phyloP scores from a whole-genome alignment of 257 asterid genomes.

The Leonotis leonurus region DNA sequence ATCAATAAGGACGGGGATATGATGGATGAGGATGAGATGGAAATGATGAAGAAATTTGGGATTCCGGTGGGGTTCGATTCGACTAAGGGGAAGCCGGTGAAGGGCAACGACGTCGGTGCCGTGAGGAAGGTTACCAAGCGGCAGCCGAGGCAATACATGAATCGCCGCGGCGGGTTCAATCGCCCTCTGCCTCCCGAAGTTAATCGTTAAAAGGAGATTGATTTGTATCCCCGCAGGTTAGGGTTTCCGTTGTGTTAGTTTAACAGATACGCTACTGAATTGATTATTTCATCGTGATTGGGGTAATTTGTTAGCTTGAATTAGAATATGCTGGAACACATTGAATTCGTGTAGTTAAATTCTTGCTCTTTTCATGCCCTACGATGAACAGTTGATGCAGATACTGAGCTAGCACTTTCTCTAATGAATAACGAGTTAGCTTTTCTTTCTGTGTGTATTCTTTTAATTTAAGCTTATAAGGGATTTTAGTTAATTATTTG shows the following conservation, averaged over 20 bases:
- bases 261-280: neutral
- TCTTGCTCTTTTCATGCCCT: neutral
- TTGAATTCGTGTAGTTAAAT: neutral
- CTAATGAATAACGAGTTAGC: neutral
- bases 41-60: slow-evolving; percentile 94
- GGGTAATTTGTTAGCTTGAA: neutral
- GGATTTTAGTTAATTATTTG: too few species aligned
- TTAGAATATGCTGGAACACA: neutral
- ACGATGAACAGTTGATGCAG: too few species aligned
- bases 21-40: slow-evolving; percentile 82
- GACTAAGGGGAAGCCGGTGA: slow-evolving; percentile 84
- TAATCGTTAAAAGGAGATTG: slow-evolving; percentile 45
- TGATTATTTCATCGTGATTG: neutral
- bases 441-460: neutral
- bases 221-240: slow-evolving; percentile 32
- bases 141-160: slow-evolving; percentile 99
- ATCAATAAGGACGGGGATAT: slow-evolving; percentile 24
- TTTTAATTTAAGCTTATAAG: too few species aligned
- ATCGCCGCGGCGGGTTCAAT: slow-evolving; percentile 98
- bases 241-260: slow-evolving; percentile 20
- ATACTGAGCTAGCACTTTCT: neutral
- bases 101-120: slow-evolving; percentile 81
- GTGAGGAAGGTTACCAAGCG: slow-evolving; percentile 94
- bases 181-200: slow-evolving; percentile 89
- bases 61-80: slow-evolving; percentile 91